These are phyloP conservation scores for Arbutus unedo DNA, from an alignment of 148 eudicot species.

Conservation along the genomic window DNA sequence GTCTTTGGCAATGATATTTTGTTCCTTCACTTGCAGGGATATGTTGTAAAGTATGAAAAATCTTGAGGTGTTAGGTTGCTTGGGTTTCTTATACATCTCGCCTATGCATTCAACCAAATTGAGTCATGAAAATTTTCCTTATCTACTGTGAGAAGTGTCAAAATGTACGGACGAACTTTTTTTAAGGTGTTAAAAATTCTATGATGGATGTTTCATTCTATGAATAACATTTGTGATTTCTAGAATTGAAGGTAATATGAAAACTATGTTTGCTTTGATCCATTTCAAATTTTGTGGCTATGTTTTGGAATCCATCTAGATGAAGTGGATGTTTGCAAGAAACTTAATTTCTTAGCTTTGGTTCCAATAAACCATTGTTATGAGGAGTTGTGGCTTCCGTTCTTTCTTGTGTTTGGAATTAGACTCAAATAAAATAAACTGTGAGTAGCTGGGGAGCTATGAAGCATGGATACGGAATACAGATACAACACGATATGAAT, in stretches of 20 bases:
- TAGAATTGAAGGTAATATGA: background rate
- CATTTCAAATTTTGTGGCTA: slow-evolving; percentile 8
- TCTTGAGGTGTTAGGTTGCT: slow-evolving; percentile 39
- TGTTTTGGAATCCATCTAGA: slow-evolving; percentile 3
- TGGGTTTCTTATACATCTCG: slow-evolving; percentile 18
- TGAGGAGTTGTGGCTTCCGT: background rate
- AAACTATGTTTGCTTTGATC: slow-evolving; percentile 2
- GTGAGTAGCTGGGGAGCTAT: too few relatives aligned
- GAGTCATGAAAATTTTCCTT: slow-evolving; percentile 10
- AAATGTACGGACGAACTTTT: slow-evolving; percentile 14
- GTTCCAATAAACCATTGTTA: background rate
- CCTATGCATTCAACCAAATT: slow-evolving; percentile 6
- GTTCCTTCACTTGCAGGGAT: slow-evolving; percentile 59
- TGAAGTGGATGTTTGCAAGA: background rate
- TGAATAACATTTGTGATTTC: slow-evolving; percentile 10
- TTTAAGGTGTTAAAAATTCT: background rate
- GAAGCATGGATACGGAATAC: too few relatives aligned
- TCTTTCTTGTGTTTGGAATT: background rate
- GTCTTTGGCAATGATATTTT: slow-evolving; percentile 22
- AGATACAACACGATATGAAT: too few relatives aligned
- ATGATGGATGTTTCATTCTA: background rate
- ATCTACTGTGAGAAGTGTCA: background rate
- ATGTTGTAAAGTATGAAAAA: slow-evolving; percentile 67
- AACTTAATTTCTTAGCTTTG: background rate
- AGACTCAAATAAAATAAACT: background rate